These are phyloP conservation scores for Cyphellophora attinorum DNA, from an alignment of 2,329 filamentous ascomycete species.

Conservation along the genomic window DNA sequence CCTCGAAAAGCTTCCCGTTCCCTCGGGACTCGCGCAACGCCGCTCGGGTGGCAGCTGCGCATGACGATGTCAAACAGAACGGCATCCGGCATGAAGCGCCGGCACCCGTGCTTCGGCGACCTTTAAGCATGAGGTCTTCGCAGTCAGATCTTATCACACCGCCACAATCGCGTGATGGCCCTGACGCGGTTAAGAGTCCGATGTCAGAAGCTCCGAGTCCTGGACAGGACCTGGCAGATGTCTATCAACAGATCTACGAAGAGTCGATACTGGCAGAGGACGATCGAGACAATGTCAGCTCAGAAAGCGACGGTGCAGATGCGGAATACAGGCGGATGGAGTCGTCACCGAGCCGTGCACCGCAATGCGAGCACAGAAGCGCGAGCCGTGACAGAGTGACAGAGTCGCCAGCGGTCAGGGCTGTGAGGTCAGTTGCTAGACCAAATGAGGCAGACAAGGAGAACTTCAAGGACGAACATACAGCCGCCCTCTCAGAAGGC, in stretches of 20 bases:
- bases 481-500: constrained; percentile 18
- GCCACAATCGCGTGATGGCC: constrained; percentile 12
- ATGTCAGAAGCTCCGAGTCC: constrained; percentile 25
- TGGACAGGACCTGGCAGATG: constrained; percentile 25
- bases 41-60: constrained; percentile 32
- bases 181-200: constrained; percentile 20
- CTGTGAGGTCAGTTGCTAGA: constrained; percentile 8
- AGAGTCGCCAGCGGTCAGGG: too few species aligned
- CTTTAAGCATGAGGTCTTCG: neutral
- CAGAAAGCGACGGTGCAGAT: constrained; percentile 21
- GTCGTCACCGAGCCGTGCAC: too few species aligned
- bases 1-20: constrained; percentile 10
- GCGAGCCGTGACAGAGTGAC: too few species aligned
- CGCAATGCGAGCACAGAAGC: too few species aligned
- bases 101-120: neutral
- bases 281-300: constrained; percentile 19
- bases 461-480: constrained; percentile 13
- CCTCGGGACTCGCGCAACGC: constrained; percentile 39
- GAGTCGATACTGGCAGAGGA: constrained; percentile 26
- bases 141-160: constrained; percentile 24
- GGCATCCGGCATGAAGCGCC: neutral
- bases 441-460: constrained; percentile 8
- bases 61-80: neutral
- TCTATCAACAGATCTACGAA: constrained; percentile 30
- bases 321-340: neutral